Conservation (phyloP, 257 asterid genomes). For the Anisodus tanguticus region DNA sequence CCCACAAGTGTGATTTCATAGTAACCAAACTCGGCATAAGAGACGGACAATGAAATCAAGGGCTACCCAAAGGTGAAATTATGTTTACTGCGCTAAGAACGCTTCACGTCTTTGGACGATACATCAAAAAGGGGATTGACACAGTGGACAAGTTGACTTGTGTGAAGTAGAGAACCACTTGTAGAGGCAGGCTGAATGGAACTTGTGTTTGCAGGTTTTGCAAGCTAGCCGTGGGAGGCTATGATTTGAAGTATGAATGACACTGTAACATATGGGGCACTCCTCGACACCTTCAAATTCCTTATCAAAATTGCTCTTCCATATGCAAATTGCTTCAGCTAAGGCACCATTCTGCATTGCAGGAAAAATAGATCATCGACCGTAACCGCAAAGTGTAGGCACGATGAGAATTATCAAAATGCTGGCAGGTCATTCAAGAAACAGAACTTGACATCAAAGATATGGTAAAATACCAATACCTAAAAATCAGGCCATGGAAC, state of each 20-base stretch:
- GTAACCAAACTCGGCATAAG: constrained; percentile 8
- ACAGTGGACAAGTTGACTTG: constrained; percentile 94
- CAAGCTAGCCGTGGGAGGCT: constrained; percentile 98
- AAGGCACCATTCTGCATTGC: constrained; percentile 85
- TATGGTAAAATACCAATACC: constrained; percentile 26
- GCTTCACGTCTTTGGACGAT: background rate
- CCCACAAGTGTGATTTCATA: background rate
- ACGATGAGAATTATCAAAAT: background rate
- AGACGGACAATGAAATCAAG: background rate
- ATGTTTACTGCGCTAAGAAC: background rate
- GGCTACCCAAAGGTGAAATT: constrained; percentile 16
- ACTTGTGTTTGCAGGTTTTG: constrained; percentile 98
- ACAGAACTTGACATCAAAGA: constrained; percentile 1
- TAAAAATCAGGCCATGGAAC: background rate
- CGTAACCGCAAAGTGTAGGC: background rate
- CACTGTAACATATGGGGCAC: constrained; percentile 97
- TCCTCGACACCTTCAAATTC: constrained; percentile 99
- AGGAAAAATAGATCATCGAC: constrained; percentile 33
- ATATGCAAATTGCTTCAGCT: constrained; percentile 91
- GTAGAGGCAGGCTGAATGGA: constrained; percentile 91
- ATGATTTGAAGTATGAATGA: constrained; percentile 86
- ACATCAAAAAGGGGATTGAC: constrained; percentile 95
- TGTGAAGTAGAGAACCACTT: constrained; percentile 99
- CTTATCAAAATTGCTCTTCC: constrained; percentile 97
- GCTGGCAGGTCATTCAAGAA: constrained; percentile 5